Conservation (phyloP, 768 basidiomycete genomes). For the Sporobolomyces roseus region DNA sequence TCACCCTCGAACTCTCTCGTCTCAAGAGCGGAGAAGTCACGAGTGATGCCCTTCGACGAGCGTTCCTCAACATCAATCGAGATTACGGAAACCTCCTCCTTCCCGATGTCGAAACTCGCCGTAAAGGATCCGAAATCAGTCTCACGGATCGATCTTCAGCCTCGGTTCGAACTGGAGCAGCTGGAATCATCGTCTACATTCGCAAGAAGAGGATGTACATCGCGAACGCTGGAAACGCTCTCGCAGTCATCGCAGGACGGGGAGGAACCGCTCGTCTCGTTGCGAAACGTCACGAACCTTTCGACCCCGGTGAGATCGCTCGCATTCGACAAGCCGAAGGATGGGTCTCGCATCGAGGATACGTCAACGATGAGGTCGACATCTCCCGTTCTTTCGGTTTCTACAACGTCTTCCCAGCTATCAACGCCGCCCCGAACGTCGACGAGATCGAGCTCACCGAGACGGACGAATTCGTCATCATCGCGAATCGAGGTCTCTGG, state of each 20-base stretch:
- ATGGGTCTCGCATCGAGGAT: conserved; percentile 84
- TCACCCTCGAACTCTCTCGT: conserved; percentile 59
- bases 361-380: conserved; percentile 86
- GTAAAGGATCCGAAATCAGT: conserved; percentile 38
- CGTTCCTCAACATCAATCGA: conserved; percentile 83
- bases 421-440: conserved; percentile 84
- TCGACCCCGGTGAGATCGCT: conserved; percentile 73
- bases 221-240: conserved; percentile 81
- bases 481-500: conserved; percentile 91
- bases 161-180: conserved; percentile 68
- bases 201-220: conserved; percentile 73
- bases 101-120: conserved; percentile 34
- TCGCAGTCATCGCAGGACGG: conserved; percentile 63
- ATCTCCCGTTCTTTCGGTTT: conserved; percentile 92
- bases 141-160: conserved; percentile 24
- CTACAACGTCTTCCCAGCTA: conserved; percentile 79
- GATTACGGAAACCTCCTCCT: conserved; percentile 64
- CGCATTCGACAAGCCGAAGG: conserved; percentile 90
- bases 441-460: conserved; percentile 65
- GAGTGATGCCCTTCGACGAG: conserved; percentile 72
- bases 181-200: conserved; percentile 82
- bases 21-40: conserved; percentile 59
- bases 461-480: conserved; percentile 91
- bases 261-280: conserved; percentile 67
- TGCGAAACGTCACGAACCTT: conserved; percentile 81